Percentiles rank a stretch among this genome's conserved stretches.
These are phyloP conservation scores for Cladophialophora yegresii DNA, from an alignment of 2,329 filamentous ascomycete species.

Conservation along the genomic window DNA sequence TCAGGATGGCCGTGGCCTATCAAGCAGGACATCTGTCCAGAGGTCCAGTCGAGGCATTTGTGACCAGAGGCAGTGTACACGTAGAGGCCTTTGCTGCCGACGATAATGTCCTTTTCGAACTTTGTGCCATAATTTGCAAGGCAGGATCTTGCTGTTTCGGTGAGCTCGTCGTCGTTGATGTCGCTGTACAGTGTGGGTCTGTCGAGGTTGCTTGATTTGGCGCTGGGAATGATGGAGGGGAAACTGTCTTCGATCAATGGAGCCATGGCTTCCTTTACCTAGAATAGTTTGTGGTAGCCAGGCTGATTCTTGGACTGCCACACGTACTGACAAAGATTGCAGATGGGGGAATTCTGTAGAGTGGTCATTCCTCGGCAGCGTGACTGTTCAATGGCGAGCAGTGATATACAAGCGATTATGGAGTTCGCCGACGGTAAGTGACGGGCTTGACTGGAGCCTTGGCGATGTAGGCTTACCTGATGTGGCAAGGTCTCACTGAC, in stretches of 20 bases:
- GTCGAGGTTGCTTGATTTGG: slow-evolving; percentile 40
- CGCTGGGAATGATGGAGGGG: slow-evolving; percentile 40
- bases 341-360: not conserved
- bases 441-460: slow-evolving; percentile 3
- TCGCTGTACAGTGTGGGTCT: slow-evolving; percentile 43
- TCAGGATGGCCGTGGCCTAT: slow-evolving; percentile 62
- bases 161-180: slow-evolving; percentile 33
- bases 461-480: slow-evolving; percentile 2
- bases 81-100: slow-evolving; percentile 49
- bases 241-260: slow-evolving; percentile 35
- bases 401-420: slow-evolving; percentile 19
- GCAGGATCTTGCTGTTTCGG: slow-evolving; percentile 41
- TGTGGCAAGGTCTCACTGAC: not conserved
- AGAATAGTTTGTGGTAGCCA: not conserved
- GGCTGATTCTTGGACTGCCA: not conserved
- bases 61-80: slow-evolving; percentile 51
- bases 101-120: slow-evolving; percentile 47
- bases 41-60: slow-evolving; percentile 60
- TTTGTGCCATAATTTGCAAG: slow-evolving; percentile 36
- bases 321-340: slow-evolving; percentile 15
- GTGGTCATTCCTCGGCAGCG: not conserved
- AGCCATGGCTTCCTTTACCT: slow-evolving; percentile 28
- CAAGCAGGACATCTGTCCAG: slow-evolving; percentile 62
- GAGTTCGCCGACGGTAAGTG: slow-evolving; percentile 24
- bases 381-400: not conserved